These are phyloP conservation scores for Fraxinus sp. DNA, from an alignment of 305 asterid genomes.

Conservation along the genomic window DNA sequence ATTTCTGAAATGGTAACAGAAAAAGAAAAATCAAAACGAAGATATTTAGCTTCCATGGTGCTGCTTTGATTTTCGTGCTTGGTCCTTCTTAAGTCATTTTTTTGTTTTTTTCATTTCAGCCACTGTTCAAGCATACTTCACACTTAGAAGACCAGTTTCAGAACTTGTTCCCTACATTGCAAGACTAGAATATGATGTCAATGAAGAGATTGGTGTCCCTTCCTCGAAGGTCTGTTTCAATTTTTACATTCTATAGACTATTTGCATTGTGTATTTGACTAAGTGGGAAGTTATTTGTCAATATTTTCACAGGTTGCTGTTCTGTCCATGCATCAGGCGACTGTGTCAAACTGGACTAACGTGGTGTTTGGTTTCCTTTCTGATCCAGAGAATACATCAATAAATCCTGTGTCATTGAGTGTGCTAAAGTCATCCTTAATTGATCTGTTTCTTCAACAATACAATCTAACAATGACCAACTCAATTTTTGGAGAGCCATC, in stretches of 20 bases:
- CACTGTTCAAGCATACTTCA: conserved; percentile 71
- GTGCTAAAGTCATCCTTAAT: conserved; percentile 58
- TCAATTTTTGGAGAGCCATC: conserved; percentile 71
- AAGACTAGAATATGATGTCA: conserved; percentile 72
- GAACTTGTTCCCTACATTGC: conserved; percentile 66
- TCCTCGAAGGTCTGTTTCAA: conserved; percentile 60
- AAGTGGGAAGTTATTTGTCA: conserved; percentile 7
- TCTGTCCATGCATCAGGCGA: conserved; percentile 67
- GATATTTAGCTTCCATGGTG: neutral
- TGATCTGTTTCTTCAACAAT: conserved; percentile 62
- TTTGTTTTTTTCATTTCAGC: conserved; percentile 54
- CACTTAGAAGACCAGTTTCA: conserved; percentile 66
- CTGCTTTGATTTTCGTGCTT: neutral
- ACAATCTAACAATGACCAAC: conserved; percentile 66
- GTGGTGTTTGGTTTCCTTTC: conserved; percentile 85
- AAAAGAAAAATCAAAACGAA: neutral
- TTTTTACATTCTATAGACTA: conserved; percentile 8
- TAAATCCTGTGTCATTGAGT: conserved; percentile 48
- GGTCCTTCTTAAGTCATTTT: neutral
- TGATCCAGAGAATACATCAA: conserved; percentile 47
- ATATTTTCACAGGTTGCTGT: conserved; percentile 55
- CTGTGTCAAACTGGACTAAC: conserved; percentile 58
- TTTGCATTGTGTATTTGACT: conserved; percentile 16
- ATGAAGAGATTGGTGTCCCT: conserved; percentile 78
- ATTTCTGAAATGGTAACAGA: neutral